Conservation (phyloP, 192 early-diverging fungal genomes). For the Coemansia reversa region DNA sequence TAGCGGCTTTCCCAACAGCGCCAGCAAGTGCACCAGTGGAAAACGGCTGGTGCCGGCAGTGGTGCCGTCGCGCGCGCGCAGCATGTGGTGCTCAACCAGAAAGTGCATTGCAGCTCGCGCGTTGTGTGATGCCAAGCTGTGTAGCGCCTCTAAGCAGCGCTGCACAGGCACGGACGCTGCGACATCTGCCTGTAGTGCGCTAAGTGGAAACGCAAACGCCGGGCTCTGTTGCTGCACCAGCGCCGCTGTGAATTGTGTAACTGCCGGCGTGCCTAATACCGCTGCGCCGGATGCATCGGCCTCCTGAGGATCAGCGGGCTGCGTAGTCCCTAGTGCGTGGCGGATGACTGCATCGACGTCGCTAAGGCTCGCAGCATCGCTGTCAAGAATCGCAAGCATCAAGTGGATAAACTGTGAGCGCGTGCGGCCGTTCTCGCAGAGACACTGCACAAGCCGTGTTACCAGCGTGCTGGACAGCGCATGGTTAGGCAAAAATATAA, state of each 20-base stretch:
- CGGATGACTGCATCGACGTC: conserved; percentile 40
- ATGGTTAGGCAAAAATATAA: conserved; percentile 86
- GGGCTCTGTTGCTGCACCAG: conserved; percentile 41
- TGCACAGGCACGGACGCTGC: conserved; percentile 89
- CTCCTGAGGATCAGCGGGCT: neutral
- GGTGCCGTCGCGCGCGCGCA: conserved; percentile 60
- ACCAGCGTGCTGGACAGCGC: conserved; percentile 64
- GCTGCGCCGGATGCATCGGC: neutral
- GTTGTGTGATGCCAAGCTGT: conserved; percentile 76
- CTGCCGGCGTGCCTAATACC: conserved; percentile 27
- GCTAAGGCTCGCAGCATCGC: conserved; percentile 54
- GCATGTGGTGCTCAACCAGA: conserved; percentile 50
- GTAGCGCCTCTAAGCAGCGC: conserved; percentile 82
- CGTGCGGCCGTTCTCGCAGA: conserved; percentile 88
- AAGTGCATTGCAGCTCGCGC: conserved; percentile 69
- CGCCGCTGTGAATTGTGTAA: conserved; percentile 37
- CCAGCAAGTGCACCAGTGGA: conserved; percentile 70
- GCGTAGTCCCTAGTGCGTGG: conserved; percentile 16
- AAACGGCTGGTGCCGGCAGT: conserved; percentile 63
- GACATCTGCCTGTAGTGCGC: conserved; percentile 55
- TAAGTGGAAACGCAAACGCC: conserved; percentile 49
- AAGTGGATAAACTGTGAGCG: conserved; percentile 82
- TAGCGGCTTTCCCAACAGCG: conserved; percentile 77
- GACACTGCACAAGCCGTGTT: conserved; percentile 41
- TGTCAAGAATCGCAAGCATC: conserved; percentile 80